Conservation (phyloP, 306 rosid species). For the Glycyrrhiza uralensis region DNA sequence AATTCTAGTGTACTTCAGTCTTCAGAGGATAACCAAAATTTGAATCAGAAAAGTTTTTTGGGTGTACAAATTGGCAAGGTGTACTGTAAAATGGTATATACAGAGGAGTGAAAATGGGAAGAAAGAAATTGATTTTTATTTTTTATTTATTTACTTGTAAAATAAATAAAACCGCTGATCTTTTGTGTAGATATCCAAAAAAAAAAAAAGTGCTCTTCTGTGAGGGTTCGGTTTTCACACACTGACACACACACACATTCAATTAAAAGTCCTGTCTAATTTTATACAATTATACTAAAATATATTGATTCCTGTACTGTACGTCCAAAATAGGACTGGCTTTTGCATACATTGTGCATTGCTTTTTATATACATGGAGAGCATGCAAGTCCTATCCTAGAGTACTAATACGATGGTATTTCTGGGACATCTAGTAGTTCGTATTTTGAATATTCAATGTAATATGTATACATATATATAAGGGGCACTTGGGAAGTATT, state of each 20-base stretch:
- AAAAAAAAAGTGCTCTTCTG: no score
- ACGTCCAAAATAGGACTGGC: conserved; percentile 22
- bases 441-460: background rate
- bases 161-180: no score
- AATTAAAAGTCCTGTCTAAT: conserved; percentile 1
- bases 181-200: no score
- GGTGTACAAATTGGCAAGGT: no score
- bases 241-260: no score
- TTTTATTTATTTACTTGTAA: no score
- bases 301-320: conserved; percentile 7
- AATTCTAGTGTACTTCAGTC: no score
- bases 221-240: background rate
- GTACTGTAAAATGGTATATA: no score
- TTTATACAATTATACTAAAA: background rate
- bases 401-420: background rate
- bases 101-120: no score
- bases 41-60: no score
- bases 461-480: background rate
- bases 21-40: no score
- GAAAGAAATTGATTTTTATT: no score
- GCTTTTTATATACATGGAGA: conserved; percentile 7
- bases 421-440: conserved; percentile 13
- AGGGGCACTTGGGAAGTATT: conserved; percentile 22
- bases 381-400: conserved; percentile 30
- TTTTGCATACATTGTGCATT: conserved; percentile 22